A percentile compares a stretch with the other conserved stretches of the same genome.
Conservation (phyloP, 257 asterid genomes). For the Ehretia macrophylla region DNA sequence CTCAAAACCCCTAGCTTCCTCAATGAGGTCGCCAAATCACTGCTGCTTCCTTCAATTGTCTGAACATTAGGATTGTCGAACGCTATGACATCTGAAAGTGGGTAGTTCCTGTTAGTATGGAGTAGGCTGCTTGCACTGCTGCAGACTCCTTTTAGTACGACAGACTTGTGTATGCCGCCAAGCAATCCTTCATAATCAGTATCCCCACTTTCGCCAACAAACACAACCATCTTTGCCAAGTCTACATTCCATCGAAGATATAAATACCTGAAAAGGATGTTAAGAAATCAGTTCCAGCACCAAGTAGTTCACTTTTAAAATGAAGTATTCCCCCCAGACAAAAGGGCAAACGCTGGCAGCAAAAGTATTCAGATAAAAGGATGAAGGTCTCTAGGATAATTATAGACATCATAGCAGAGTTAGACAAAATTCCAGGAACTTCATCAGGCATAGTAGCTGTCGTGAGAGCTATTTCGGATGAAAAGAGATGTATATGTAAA, state of each 20-base stretch:
- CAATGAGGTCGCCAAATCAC: background rate
- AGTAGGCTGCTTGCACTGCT: slow-evolving; percentile 52
- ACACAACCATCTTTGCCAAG: slow-evolving; percentile 75
- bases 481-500: no score
- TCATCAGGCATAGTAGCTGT: no score
- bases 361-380: no score
- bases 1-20: background rate
- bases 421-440: no score
- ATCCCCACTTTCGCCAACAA: slow-evolving; percentile 97
- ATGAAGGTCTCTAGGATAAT: no score
- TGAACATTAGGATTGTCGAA: slow-evolving; percentile 2
- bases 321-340: no score
- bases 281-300: no score
- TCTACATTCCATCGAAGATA: slow-evolving; percentile 98
- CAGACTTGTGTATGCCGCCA: slow-evolving; percentile 83
- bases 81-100: slow-evolving; percentile 3
- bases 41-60: background rate
- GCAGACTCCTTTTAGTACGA: slow-evolving; percentile 72
- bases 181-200: slow-evolving; percentile 93
- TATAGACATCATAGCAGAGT: no score
- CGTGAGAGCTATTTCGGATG: no score
- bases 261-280: slow-evolving; percentile 50
- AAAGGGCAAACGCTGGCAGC: no score
- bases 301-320: no score
- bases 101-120: slow-evolving; percentile 19